Base-by-base conservation (phyloP, 2,329 filamentous ascomycete genomes). In the Gremmenia infestans region DNA sequence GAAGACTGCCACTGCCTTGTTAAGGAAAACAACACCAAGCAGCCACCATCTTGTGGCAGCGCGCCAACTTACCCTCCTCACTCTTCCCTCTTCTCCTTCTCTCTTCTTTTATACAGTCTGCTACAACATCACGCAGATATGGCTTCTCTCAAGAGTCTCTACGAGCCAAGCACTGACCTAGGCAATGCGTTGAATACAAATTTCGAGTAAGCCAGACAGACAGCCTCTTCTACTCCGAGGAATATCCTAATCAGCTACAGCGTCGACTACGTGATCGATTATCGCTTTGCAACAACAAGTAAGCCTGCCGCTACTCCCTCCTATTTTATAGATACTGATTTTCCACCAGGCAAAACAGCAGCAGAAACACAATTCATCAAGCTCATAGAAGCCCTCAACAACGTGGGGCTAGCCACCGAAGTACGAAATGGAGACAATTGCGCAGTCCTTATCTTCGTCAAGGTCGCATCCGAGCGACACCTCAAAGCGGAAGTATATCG, bases 191-290 rank as follows among this genome's bases (percentile, higher is more conserved):
- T 66, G 45, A 51, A 67, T 45, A 66, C 62, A 59, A 78, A 78
- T 59, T 76, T 74, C 60, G 71, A 73, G 76, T 78, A 58, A 37
- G 28, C 15, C n/a, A 22, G 22, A 23, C 11, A 36, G 28, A 17
- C n/a, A 23, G 22, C 25, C 8, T 23, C 7, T 5, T 17, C 17
- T 45, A 4, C 48, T n/a, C 5, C 28, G 17, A 49, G 32, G 45
- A 17, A 52, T 53, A 53, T 50, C 53, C 56, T 63, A 19, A 59
- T 43, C 25, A 43, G 23, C 40, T 23, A 54, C 66, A 82, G 89
- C 53, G 89, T 96, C 58, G 92, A 97, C 76, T 97, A 91, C 78
- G 91, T 96, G 55, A 81, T 97, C 60, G 82, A 85, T 68, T 96
- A 89, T 73, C 79, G 86, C 56, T 86, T 93, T 67, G 81, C 85